phyloP scores from a whole-genome alignment of 2,329 filamentous ascomycete genomes.

The Aspergillus fischeri region DNA sequence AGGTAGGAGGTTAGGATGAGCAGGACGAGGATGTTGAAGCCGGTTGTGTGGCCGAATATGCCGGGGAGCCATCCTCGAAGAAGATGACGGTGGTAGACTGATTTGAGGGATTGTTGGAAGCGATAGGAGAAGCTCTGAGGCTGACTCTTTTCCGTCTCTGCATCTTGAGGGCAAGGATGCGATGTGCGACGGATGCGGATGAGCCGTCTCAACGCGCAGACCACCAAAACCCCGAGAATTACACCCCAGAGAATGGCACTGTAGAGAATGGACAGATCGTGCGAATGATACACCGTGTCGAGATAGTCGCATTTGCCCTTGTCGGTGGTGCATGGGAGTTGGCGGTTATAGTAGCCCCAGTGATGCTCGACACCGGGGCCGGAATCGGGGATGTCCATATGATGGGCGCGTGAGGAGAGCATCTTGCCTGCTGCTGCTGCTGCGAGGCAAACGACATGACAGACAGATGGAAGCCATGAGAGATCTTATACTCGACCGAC shows the following conservation, averaged over 20 bases:
- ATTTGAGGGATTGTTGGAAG: constrained; percentile 37
- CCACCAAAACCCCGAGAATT: constrained; percentile 45
- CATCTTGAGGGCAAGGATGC: not conserved
- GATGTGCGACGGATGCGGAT: constrained; percentile 4
- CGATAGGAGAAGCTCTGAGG: constrained; percentile 19
- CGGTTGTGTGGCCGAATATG: constrained; percentile 64
- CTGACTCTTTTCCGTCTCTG: constrained; percentile 22
- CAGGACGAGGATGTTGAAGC: constrained; percentile 63
- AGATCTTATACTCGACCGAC: not conserved
- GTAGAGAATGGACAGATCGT: constrained; percentile 54
- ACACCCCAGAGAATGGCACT: constrained; percentile 55
- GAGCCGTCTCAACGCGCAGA: constrained; percentile 36
- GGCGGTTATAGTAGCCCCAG: constrained; percentile 55
- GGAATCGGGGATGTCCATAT: constrained; percentile 41
- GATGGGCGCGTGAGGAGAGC: constrained; percentile 33
- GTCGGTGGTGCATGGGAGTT: constrained; percentile 56
- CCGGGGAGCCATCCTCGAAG: constrained; percentile 56
- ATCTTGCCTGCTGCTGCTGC: not conserved
- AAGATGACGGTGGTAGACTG: constrained; percentile 49
- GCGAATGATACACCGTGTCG: constrained; percentile 51
- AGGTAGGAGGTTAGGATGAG: constrained; percentile 58
- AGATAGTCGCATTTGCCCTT: constrained; percentile 56
- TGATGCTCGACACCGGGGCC: constrained; percentile 44
- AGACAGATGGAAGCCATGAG: not conserved
- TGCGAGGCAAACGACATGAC: not conserved